Conservation (phyloP, 768 basidiomycete genomes). For the Lyophyllum semitale region DNA sequence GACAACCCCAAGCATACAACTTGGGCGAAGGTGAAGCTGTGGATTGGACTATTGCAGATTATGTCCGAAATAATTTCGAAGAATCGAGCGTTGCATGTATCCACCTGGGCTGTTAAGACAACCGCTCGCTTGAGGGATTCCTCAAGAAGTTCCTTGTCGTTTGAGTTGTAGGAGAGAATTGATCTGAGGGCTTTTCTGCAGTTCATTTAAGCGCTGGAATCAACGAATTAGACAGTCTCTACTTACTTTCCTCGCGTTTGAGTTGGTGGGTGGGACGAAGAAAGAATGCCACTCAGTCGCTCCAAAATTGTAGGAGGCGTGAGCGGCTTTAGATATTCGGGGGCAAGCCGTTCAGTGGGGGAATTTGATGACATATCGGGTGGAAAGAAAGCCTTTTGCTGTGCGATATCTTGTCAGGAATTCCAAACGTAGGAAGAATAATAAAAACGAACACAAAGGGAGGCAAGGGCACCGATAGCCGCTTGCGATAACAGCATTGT, state of each 20-base stretch:
- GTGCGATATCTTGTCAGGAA: conserved; percentile 8
- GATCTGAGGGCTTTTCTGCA: conserved; percentile 75
- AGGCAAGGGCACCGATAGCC: conserved; percentile 84
- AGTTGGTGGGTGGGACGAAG: conserved; percentile 52
- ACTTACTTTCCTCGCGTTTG: conserved; percentile 69
- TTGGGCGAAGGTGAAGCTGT: conserved; percentile 74
- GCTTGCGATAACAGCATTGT: conserved; percentile 74
- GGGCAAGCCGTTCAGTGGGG: conserved; percentile 55
- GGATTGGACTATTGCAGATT: conserved; percentile 52
- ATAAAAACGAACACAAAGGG: conserved; percentile 72
- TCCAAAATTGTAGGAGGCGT: conserved; percentile 57
- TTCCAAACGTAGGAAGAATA: not conserved
- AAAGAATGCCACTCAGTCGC: conserved; percentile 68
- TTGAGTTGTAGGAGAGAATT: conserved; percentile 58
- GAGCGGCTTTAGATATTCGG: conserved; percentile 56
- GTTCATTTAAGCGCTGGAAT: conserved; percentile 8
- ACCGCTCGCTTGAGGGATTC: conserved; percentile 73
- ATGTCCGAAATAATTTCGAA: conserved; percentile 81
- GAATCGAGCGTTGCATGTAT: conserved; percentile 63
- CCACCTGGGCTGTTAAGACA: conserved; percentile 53
- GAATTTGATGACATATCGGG: conserved; percentile 60
- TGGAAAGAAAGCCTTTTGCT: conserved; percentile 82
- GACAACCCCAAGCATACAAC: conserved; percentile 76
- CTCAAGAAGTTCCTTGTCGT: conserved; percentile 57
- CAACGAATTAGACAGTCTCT: not conserved